Percentiles rank a stretch among this genome's conserved stretches.
These are phyloP conservation scores for Candida wancherniae DNA, from an alignment of 805 yeast genomes.

Conservation along the genomic window DNA sequence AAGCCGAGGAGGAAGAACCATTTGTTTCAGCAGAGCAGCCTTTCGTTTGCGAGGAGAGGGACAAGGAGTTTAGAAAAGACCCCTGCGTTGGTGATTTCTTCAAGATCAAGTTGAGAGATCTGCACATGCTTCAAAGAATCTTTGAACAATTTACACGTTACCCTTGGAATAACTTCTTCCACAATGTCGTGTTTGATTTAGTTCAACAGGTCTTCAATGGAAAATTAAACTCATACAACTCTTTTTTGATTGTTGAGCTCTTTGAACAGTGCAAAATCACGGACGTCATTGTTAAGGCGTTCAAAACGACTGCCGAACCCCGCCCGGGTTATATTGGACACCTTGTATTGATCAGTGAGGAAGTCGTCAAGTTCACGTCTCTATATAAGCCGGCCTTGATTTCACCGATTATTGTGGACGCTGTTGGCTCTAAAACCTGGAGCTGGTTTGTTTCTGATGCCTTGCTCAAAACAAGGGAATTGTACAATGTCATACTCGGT, in stretches of 20 bases:
- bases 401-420: slow-evolving; percentile 57
- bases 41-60: slow-evolving; percentile 35
- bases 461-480: slow-evolving; percentile 48
- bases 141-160: slow-evolving; percentile 70
- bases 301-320: slow-evolving; percentile 48
- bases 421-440: slow-evolving; percentile 44
- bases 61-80: slow-evolving; percentile 36
- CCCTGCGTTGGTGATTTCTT: slow-evolving; percentile 85
- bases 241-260: slow-evolving; percentile 34
- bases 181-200: slow-evolving; percentile 94
- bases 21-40: slow-evolving; percentile 40
- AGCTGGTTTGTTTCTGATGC: slow-evolving; percentile 46
- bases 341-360: slow-evolving; percentile 87
- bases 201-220: slow-evolving; percentile 94
- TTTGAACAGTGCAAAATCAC: slow-evolving; percentile 17
- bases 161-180: slow-evolving; percentile 97
- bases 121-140: slow-evolving; percentile 62
- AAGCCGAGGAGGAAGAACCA: slow-evolving; percentile 43
- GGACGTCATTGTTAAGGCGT: slow-evolving; percentile 41
- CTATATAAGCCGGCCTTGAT: slow-evolving; percentile 56
- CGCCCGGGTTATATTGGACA: slow-evolving; percentile 98
- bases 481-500: slow-evolving; percentile 55
- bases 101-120: slow-evolving; percentile 77
- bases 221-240: slow-evolving; percentile 82
- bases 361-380: slow-evolving; percentile 82